These are phyloP conservation scores for Venturia asperata DNA, from an alignment of 2,329 filamentous ascomycete species.

Conservation along the genomic window DNA sequence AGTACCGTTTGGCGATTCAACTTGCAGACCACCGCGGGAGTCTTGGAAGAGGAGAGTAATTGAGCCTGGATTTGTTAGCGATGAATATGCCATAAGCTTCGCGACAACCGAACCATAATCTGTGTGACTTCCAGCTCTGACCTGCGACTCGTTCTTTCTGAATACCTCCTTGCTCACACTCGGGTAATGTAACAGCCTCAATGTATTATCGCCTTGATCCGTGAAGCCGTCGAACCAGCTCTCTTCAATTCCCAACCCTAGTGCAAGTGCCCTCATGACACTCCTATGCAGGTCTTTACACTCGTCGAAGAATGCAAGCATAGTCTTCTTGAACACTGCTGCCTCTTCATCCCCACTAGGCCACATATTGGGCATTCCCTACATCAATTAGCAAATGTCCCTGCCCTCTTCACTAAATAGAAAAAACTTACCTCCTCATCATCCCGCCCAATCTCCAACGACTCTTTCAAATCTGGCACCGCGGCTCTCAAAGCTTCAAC, in stretches of 20 bases:
- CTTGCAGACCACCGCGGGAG: slow-evolving; percentile 50
- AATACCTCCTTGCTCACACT: slow-evolving; percentile 60
- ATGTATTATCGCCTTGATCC: slow-evolving; percentile 44
- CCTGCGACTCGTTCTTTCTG: slow-evolving; percentile 57
- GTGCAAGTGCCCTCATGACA: slow-evolving; percentile 76
- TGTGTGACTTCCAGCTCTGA: slow-evolving; percentile 72
- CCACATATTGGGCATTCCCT: slow-evolving; percentile 68
- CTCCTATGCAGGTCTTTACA: slow-evolving; percentile 69
- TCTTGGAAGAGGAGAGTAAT: slow-evolving; percentile 48
- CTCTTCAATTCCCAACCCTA: slow-evolving; percentile 68
- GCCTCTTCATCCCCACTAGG: slow-evolving; percentile 51
- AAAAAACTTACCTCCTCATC: slow-evolving; percentile 38
- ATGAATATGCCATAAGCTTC: background rate
- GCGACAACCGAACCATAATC: slow-evolving; percentile 46
- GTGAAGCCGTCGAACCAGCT: slow-evolving; percentile 71
- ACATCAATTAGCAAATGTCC: too few relatives aligned
- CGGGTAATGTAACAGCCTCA: slow-evolving; percentile 73
- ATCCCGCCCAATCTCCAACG: slow-evolving; percentile 54
- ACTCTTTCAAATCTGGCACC: slow-evolving; percentile 48
- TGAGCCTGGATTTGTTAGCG: slow-evolving; percentile 26
- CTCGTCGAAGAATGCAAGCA: slow-evolving; percentile 66
- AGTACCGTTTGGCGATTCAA: slow-evolving; percentile 62
- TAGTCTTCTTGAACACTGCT: slow-evolving; percentile 59
- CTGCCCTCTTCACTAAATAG: too few relatives aligned
- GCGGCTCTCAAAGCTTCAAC: slow-evolving; percentile 31